phyloP scores from a whole-genome alignment of 805 yeast species.

The Torulaspora franciscae region DNA sequence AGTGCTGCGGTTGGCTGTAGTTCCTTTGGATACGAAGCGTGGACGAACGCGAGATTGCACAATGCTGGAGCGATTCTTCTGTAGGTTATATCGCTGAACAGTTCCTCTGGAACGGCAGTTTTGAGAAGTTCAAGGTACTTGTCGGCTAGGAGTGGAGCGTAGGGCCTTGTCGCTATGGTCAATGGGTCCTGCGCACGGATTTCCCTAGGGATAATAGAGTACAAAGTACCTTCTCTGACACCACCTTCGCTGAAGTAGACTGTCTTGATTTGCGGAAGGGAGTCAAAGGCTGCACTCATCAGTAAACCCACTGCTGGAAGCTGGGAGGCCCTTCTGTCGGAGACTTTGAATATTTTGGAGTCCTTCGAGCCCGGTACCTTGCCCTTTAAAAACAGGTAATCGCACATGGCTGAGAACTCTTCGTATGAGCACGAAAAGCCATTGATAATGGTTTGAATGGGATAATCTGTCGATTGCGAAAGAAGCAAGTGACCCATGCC shows the following conservation, averaged over 20 bases:
- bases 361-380: slow-evolving; percentile 41
- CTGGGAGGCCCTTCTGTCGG: slow-evolving; percentile 60
- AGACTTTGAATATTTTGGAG: slow-evolving; percentile 54
- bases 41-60: slow-evolving; percentile 70
- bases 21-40: slow-evolving; percentile 72
- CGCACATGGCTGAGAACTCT: slow-evolving; percentile 48
- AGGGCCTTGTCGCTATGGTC: slow-evolving; percentile 62
- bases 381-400: slow-evolving; percentile 47
- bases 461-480: slow-evolving; percentile 50
- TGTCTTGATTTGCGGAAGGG: slow-evolving; percentile 55
- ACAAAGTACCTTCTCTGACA: slow-evolving; percentile 69
- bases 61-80: slow-evolving; percentile 63
- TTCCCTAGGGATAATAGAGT: slow-evolving; percentile 53
- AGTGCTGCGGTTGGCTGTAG: slow-evolving; percentile 70
- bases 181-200: slow-evolving; percentile 65
- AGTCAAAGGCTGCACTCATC: slow-evolving; percentile 56
- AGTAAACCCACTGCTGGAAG: slow-evolving; percentile 65
- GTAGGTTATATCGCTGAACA: slow-evolving; percentile 54
- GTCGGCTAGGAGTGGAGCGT: slow-evolving; percentile 60
- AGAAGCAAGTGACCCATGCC: slow-evolving; percentile 62
- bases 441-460: slow-evolving; percentile 63
- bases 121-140: slow-evolving; percentile 51
- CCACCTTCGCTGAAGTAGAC: slow-evolving; percentile 74
- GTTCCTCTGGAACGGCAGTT: slow-evolving; percentile 52
- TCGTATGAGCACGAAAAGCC: slow-evolving; percentile 58